phyloP scores from a whole-genome alignment of 805 yeast genomes.

The Kodamaea kakaduensis region DNA sequence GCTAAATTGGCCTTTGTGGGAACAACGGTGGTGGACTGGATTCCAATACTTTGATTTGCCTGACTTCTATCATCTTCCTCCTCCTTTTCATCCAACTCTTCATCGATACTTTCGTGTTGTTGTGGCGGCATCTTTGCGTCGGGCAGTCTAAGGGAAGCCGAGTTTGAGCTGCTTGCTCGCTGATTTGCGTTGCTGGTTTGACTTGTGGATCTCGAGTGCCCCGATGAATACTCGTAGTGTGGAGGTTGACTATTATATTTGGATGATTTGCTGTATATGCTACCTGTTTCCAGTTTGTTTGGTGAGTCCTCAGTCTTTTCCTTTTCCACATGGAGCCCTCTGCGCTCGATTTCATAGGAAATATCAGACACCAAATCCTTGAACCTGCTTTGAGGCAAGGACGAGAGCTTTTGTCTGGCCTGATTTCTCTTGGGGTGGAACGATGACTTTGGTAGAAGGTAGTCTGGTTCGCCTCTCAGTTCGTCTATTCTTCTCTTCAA shows the following conservation, averaged over 20 bases:
- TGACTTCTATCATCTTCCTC: conserved; percentile 5
- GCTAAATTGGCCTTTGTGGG: conserved; percentile 82
- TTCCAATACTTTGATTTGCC: conserved; percentile 31
- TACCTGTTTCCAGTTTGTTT: background rate
- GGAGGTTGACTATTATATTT: background rate
- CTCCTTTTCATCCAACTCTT: conserved; percentile 3
- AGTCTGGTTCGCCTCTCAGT: conserved; percentile 54
- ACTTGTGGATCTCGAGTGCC: conserved; percentile 1
- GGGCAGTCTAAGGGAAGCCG: no score
- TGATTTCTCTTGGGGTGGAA: conserved; percentile 94
- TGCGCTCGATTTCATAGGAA: conserved; percentile 76
- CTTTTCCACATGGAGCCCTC: conserved; percentile 48
- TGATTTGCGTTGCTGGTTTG: background rate
- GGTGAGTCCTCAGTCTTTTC: background rate
- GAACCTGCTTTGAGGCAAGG: conserved; percentile 76
- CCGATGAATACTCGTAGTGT: background rate
- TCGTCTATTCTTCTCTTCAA: conserved; percentile 71
- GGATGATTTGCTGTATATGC: background rate
- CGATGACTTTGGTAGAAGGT: conserved; percentile 61
- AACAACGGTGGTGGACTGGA: conserved; percentile 66
- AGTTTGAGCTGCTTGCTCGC: no score
- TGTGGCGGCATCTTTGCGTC: no score
- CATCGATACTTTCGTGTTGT: conserved; percentile 2
- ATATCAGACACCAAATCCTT: conserved; percentile 90
- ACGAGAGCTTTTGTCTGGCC: conserved; percentile 87